Percentiles rank a stretch among this genome's conserved stretches.
Evolutionary conservation across 345 rosid species (phyloP).

Genomic region (Eucalyptus dawsonii): DNA sequence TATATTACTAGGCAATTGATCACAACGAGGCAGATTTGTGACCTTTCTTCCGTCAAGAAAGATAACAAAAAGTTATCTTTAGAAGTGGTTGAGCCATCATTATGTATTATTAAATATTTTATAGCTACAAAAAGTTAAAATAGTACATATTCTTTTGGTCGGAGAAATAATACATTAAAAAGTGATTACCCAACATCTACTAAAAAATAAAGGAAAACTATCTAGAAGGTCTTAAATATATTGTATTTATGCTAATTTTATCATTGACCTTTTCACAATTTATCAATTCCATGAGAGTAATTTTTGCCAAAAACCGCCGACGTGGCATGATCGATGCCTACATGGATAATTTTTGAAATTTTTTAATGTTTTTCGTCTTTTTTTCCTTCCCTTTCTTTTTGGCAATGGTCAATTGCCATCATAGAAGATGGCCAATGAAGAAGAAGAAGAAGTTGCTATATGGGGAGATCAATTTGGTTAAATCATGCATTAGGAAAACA

Average conservation of each 20-base stretch:
- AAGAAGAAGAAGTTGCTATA: not conserved
- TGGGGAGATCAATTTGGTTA: not conserved
- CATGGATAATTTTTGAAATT: too few relatives aligned
- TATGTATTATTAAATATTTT: not conserved
- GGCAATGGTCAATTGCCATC: too few relatives aligned
- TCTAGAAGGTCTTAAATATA: too few relatives aligned
- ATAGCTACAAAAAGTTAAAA: not conserved
- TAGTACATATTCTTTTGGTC: not conserved
- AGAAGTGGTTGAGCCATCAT: not conserved
- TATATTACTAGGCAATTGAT: not conserved
- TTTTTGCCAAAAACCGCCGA: too few relatives aligned
- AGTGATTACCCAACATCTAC: not conserved
- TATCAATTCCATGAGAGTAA: too few relatives aligned
- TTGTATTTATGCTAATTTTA: too few relatives aligned
- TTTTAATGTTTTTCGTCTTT: too few relatives aligned
- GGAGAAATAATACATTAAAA: not conserved
- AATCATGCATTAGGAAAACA: not conserved
- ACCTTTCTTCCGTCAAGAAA: too few relatives aligned
- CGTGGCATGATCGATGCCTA: too few relatives aligned
- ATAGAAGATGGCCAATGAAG: too few relatives aligned
- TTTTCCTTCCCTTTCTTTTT: too few relatives aligned
- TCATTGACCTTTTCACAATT: too few relatives aligned
- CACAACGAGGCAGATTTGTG: not conserved
- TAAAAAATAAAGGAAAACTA: not conserved
- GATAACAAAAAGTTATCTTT: not conserved